Evolutionary conservation across 495 filamentous ascomycete genomes (phyloP).

Genomic region (Penicillium diatomitis): DNA sequence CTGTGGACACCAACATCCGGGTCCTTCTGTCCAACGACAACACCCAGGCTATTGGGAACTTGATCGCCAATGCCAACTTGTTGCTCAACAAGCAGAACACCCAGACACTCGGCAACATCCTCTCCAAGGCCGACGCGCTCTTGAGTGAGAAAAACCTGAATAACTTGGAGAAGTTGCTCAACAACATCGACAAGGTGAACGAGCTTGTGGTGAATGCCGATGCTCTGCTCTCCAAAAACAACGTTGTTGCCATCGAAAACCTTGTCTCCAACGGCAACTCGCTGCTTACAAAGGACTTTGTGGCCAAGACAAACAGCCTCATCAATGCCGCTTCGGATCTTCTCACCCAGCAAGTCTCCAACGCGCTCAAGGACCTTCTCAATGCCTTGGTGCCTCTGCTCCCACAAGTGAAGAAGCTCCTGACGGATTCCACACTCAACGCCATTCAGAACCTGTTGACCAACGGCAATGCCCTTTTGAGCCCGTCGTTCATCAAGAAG

Average conservation of each 20-base stretch:
- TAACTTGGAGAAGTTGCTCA: constrained; percentile 28
- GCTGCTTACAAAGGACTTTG: constrained; percentile 24
- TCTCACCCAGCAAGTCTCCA: constrained; percentile 7
- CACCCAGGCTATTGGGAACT: constrained; percentile 7
- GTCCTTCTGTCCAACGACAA: constrained; percentile 23
- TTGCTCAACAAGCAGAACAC: constrained; percentile 25
- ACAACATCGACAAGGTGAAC: constrained; percentile 31
- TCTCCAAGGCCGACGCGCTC: constrained; percentile 16
- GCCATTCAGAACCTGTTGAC: constrained; percentile 26
- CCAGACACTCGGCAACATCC: constrained; percentile 25
- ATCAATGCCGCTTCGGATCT: constrained; percentile 24
- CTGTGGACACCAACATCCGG: constrained; percentile 34
- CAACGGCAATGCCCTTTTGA: constrained; percentile 26
- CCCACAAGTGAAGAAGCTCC: constrained; percentile 15
- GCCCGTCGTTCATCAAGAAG: constrained; percentile 19
- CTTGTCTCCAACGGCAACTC: constrained; percentile 30
- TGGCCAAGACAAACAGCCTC: constrained; percentile 17
- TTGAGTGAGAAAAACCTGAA: constrained; percentile 29
- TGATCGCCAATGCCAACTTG: constrained; percentile 26
- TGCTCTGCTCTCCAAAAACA: constrained; percentile 17
- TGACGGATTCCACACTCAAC: constrained; percentile 19
- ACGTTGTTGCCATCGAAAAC: constrained; percentile 24
- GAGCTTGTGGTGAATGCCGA: constrained; percentile 26
- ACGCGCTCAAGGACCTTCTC: constrained; percentile 9
- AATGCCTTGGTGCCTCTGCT: constrained; percentile 19